These are phyloP conservation scores for Rhododendron griersonianum DNA, from an alignment of 148 eudicot species.

Conservation along the genomic window DNA sequence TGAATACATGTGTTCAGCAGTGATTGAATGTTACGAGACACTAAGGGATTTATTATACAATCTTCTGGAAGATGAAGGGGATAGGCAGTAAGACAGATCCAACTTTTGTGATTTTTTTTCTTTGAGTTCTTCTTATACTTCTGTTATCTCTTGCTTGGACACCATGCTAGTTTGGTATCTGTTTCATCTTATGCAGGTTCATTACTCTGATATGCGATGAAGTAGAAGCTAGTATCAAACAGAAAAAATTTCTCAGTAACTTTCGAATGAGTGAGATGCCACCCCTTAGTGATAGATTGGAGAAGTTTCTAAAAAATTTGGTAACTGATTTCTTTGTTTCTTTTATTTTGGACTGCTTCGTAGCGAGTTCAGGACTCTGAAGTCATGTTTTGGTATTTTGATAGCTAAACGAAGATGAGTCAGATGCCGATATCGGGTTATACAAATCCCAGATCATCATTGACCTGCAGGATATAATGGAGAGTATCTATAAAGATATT, in stretches of 20 bases:
- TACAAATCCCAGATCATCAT: slow-evolving; percentile 71
- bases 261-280: slow-evolving; percentile 78
- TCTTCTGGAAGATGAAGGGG: slow-evolving; percentile 54
- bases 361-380: neutral
- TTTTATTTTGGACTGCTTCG: slow-evolving; percentile 9
- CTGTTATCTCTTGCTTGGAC: neutral
- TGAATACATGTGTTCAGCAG: slow-evolving; percentile 80
- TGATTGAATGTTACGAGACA: slow-evolving; percentile 88
- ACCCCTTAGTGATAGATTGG: slow-evolving; percentile 75
- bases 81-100: slow-evolving; percentile 46
- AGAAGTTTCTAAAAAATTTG: slow-evolving; percentile 72
- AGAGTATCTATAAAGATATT: slow-evolving; percentile 76
- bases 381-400: slow-evolving; percentile 14
- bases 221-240: slow-evolving; percentile 50
- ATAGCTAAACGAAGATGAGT: slow-evolving; percentile 53
- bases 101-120: neutral
- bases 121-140: neutral
- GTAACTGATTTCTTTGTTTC: slow-evolving; percentile 30
- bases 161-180: slow-evolving; percentile 5
- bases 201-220: slow-evolving; percentile 49
- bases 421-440: slow-evolving; percentile 28
- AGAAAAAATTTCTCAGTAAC: slow-evolving; percentile 48
- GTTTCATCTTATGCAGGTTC: slow-evolving; percentile 40
- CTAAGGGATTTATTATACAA: slow-evolving; percentile 48
- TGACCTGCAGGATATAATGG: slow-evolving; percentile 87